Evolutionary conservation across 225 moss, liverwort and hornwort genomes (phyloP).

Genomic region (Thuidium tamariscinum): DNA sequence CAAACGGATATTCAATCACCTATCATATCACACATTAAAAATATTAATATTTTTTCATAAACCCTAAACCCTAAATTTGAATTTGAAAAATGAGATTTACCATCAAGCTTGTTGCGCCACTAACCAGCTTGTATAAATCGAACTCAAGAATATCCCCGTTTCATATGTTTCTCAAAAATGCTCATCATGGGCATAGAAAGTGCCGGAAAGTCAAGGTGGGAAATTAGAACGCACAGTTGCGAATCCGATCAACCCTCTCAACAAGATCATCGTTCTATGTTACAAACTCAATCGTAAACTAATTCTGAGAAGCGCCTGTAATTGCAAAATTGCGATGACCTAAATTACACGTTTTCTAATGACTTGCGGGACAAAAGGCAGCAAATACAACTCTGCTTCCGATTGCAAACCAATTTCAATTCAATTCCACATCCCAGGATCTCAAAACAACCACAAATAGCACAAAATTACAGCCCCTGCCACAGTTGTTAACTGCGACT

Average conservation of each 20-base stretch:
- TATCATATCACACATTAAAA: background rate
- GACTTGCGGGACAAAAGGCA: background rate
- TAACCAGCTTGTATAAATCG: background rate
- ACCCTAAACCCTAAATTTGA: background rate
- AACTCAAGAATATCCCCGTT: background rate
- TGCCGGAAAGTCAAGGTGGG: background rate
- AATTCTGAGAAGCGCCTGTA: background rate
- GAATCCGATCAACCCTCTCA: background rate
- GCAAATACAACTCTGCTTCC: background rate
- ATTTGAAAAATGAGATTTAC: background rate
- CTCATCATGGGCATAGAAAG: background rate
- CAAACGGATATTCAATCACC: slow-evolving; percentile 49
- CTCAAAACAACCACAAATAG: background rate
- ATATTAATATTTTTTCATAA: background rate
- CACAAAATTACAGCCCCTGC: background rate
- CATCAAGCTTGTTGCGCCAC: background rate
- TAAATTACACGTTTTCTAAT: background rate
- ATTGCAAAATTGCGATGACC: background rate
- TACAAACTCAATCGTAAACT: background rate
- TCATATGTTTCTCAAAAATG: background rate
- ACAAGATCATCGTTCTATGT: background rate
- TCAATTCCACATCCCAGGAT: background rate
- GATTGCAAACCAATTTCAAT: background rate
- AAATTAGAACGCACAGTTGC: background rate
- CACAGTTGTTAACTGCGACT: background rate